Base-by-base conservation (phyloP, 1,139 yeast genomes). In the Suhomyces wounanorum region DNA sequence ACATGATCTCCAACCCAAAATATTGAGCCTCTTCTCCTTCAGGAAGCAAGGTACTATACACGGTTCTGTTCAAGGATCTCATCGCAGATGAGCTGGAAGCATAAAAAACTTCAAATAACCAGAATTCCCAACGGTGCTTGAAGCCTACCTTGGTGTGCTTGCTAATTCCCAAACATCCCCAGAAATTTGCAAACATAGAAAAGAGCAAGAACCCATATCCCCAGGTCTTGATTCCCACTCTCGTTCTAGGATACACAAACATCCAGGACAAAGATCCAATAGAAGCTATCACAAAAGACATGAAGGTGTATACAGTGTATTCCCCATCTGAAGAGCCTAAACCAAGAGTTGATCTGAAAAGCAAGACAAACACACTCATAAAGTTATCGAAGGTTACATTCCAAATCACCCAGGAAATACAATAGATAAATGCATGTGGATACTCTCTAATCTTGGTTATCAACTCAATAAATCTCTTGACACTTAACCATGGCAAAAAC, bases 351-450 rank as follows among this genome's bases (percentile, higher is more conserved):
- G 76, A 63, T 48, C 81, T 64, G 57, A 76, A 76, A n/a, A 75
- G 56, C 10, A 75, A 61, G 4, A 68, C 68, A 51, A 71, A 75
- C 3, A 76, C 69, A 48, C 69, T 64, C 56, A 75, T 55, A 53
- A 73, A 76, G 51, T 73, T 75, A 17, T 67, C 57, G 48, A 66
- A 72, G 8, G 69, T 65, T 10, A 75, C 70, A 50, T 76, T 73
- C 80, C 81, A 76, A 39, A 75, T 63, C 1, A 75, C 79, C 80
- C 80, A 76, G 0, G 75, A 67, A 21, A 73, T 44, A 60, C 78
- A 73, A 30, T 71, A 65, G 17, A 70, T 50, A 51, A 72, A 73
- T 0, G 79, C 80, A 49, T 73, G 62, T 2, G 73, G 75, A 52
- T 73, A 69, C 40, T 60, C 54, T 36, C 60, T 60, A 35, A 75